A percentile compares a stretch with the other conserved stretches of the same genome.
Conservation (phyloP, 2,329 filamentous ascomycete species). For the Pseudofabraea citricarpa region DNA sequence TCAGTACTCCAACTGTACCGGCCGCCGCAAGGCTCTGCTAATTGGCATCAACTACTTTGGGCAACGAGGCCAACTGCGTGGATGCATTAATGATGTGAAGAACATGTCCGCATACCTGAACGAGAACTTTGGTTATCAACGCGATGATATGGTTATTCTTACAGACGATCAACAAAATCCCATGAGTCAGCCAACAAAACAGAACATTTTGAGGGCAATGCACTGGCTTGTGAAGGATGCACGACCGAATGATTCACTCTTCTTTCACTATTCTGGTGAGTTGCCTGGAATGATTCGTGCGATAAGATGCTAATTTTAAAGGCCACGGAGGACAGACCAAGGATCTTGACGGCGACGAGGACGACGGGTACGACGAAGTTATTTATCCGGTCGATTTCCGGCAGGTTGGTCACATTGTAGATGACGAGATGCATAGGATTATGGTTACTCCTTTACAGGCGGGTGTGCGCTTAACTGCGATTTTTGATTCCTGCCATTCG, state of each 20-base stretch:
- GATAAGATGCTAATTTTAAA: too few species aligned
- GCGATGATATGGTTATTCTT: slow-evolving; percentile 94
- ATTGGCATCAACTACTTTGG: slow-evolving; percentile 98
- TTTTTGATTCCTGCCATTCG: slow-evolving; percentile 67
- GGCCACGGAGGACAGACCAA: slow-evolving; percentile 79
- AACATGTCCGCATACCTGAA: slow-evolving; percentile 94
- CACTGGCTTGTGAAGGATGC: slow-evolving; percentile 97
- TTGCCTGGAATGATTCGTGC: too few species aligned
- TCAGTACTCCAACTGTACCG: slow-evolving; percentile 89
- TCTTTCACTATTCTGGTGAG: slow-evolving; percentile 94
- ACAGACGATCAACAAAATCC: slow-evolving; percentile 97
- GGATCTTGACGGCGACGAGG: slow-evolving; percentile 74
- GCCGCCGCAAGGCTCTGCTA: slow-evolving; percentile 79
- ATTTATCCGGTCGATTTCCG: slow-evolving; percentile 81
- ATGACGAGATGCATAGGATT: slow-evolving; percentile 76
- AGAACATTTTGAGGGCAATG: slow-evolving; percentile 93
- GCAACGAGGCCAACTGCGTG: slow-evolving; percentile 82
- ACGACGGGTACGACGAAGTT: slow-evolving; percentile 78
- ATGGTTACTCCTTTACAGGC: slow-evolving; percentile 73
- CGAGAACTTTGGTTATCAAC: slow-evolving; percentile 84
- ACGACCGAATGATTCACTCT: slow-evolving; percentile 85
- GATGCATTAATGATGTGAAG: slow-evolving; percentile 96
- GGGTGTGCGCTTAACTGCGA: slow-evolving; percentile 73
- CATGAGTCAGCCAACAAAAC: slow-evolving; percentile 95
- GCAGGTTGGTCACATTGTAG: slow-evolving; percentile 74